Evolutionary conservation across 192 early-diverging fungal species (phyloP), one percentile per base, ranked within the genome.

Genomic region (Backusella sp.): DNA sequence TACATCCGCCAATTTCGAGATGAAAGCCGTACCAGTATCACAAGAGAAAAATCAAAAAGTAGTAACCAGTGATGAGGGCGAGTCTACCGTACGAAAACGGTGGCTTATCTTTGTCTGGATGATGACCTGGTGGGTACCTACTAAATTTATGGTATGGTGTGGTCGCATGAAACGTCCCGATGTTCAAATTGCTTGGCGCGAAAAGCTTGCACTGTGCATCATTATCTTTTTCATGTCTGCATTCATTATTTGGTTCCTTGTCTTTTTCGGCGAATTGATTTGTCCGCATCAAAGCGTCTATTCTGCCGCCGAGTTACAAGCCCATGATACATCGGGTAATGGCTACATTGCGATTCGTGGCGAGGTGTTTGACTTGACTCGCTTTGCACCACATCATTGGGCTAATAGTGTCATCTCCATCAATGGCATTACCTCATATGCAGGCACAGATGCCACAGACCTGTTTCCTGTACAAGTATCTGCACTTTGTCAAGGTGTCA

Each of bases 151-250:
- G 68, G 70, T 41, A 14, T 88, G 81, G 77, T 92, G 93, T 78
- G 95, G 95, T 17, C 86, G 92, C 35, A 94, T 97, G 90, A 88
- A 90, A 79, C 88, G 90, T 66, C 86, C 82, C 23, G 94, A 95
- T 77, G 84, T 95, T 62, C 93, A 90, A 41, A 88, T 95, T 84
- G 98, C 98, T 15, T 99, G 98, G 98, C 89, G 98, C 67, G 98
- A 99, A 82, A 98, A 99, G 83, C 89, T 97, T 6, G 92, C 98
- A 5, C 88, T 99, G n/a, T 96, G 95, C 74, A 79, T 94, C 77
- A 80, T 99, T 68, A 95, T 97, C 44, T 84, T 92, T 23, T 87
- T 96, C 66, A 78, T 97, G 73, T 94, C 92, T 46, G 87, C 77
- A n/a, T 80, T 92, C 77, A 91, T 97, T 62, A 87, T 98, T 37